These are phyloP conservation scores for Knufia petricola DNA, from an alignment of 2,329 filamentous ascomycete species.

Conservation along the genomic window DNA sequence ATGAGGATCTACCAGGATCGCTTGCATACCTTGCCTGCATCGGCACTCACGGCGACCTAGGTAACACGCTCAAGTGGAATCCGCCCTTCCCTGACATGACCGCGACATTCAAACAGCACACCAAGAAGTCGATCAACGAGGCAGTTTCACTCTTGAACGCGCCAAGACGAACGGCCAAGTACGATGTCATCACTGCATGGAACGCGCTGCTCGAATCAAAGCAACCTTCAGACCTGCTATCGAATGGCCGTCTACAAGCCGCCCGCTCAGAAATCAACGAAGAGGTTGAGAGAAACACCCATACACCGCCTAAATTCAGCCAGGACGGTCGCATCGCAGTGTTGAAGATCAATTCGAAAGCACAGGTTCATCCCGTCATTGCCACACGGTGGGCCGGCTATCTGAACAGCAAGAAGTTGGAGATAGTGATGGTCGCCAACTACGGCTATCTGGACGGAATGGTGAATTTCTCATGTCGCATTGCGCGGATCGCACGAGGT, in stretches of 20 bases:
- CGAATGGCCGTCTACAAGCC: constrained; percentile 40
- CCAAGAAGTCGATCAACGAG: constrained; percentile 53
- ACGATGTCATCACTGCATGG: constrained; percentile 54
- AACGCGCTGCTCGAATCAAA: constrained; percentile 43
- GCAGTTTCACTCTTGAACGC: constrained; percentile 57
- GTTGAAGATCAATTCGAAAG: constrained; percentile 49
- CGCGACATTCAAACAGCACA: constrained; percentile 48
- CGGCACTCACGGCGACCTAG: constrained; percentile 58
- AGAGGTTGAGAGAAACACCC: constrained; percentile 53
- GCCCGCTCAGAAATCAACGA: constrained; percentile 51
- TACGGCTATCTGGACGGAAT: constrained; percentile 53
- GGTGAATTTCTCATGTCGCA: constrained; percentile 59
- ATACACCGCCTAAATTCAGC: constrained; percentile 54
- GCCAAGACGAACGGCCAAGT: constrained; percentile 52
- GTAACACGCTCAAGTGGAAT: constrained; percentile 55
- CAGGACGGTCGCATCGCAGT: constrained; percentile 54
- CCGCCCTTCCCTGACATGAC: constrained; percentile 59
- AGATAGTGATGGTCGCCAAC: constrained; percentile 58
- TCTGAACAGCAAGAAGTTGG: constrained; percentile 48
- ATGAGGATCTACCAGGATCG: constrained; percentile 39
- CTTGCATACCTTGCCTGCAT: constrained; percentile 56
- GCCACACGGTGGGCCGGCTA: constrained; percentile 57
- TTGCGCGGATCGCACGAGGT: constrained; percentile 47
- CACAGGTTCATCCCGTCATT: constrained; percentile 58
- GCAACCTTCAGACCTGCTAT: constrained; percentile 44